Conservation (phyloP, 257 asterid genomes). For the Jasminum sambac region DNA sequence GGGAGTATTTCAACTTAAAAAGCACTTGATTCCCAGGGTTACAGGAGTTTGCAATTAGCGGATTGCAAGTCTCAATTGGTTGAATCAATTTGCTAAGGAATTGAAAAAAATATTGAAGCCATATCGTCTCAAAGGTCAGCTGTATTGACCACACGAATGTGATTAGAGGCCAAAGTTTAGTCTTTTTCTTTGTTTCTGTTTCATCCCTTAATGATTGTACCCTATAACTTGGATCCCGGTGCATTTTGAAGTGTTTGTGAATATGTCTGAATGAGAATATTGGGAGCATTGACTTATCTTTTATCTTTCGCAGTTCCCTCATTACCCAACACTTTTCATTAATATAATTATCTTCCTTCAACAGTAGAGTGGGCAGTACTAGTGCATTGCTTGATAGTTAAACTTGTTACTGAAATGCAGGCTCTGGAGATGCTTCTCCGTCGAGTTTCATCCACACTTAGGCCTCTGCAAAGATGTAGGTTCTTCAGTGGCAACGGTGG, state of each 20-base stretch:
- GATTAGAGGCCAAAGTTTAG: neutral
- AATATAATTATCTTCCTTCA: no score
- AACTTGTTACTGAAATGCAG: neutral
- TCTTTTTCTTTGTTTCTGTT: neutral
- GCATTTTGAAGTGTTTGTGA: slow-evolving; percentile 27
- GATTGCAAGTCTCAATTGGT: neutral
- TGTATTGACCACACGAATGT: neutral
- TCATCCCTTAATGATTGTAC: neutral
- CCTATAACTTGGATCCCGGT: neutral
- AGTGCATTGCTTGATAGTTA: no score
- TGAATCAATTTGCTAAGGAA: neutral
- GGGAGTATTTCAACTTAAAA: no score
- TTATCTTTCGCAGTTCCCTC: slow-evolving; percentile 2
- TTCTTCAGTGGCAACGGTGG: slow-evolving; percentile 41
- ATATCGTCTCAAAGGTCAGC: neutral
- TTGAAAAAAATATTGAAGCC: neutral
- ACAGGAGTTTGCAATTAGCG: neutral
- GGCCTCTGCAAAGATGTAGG: slow-evolving; percentile 38
- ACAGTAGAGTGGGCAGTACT: no score
- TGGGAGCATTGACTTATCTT: neutral
- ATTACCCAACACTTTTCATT: no score
- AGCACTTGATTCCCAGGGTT: neutral
- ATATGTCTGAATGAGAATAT: slow-evolving; percentile 27
- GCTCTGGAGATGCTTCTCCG: slow-evolving; percentile 45
- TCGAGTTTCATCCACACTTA: slow-evolving; percentile 34